Evolutionary conservation across 768 basidiomycete genomes (phyloP), one percentile per base, ranked within the genome.

Genomic region (Kwoniella sp.): DNA sequence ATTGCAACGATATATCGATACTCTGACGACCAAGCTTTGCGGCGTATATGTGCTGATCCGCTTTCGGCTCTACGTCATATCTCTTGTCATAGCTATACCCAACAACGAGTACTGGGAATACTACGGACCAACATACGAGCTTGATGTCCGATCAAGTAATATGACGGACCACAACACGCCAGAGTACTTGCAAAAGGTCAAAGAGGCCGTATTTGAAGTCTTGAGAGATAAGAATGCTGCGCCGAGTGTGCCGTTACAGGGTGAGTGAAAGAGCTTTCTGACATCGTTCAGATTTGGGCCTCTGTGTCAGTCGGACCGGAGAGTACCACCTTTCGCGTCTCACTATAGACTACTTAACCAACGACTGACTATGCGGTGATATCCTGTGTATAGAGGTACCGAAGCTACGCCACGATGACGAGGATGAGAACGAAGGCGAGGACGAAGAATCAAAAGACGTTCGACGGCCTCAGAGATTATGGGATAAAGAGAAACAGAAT

Each of bases 101-200:
- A 89, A 94, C 68, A 99, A 98, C 74, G 96, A 99, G 81, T 99
- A 98, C 81, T 98, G 94, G 76, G 95, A 98, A 77, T 98, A 98
- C 80, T 98, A 97, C 79, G 96, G 96, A 0, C 96, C 96, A 2
- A 92, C 95, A 73, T 97, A 98, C 74, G 87, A 93, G 77, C 85
- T 99, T 30, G 92, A 99, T 77, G 96, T 99, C 27, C 91, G 89
- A 72, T 83, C 92, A 13, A 93, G 91, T 13, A 99, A 98, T 77
- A 90, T 92, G 64, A 93, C 96, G 69, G 95, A 99, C 76, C 82
- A 95, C 82, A 99, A 99, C 76, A 90, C 91, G 2, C 86, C 86
- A 4, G 90, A 90, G 64, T 99, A 98, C 80, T 84, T 99, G 63
- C 90, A 95, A 48, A 91, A 96, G 50, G 88, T 98, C 63, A 93